Evolutionary conservation across 345 rosid genomes (phyloP).

Genomic region (Populus tremula): DNA sequence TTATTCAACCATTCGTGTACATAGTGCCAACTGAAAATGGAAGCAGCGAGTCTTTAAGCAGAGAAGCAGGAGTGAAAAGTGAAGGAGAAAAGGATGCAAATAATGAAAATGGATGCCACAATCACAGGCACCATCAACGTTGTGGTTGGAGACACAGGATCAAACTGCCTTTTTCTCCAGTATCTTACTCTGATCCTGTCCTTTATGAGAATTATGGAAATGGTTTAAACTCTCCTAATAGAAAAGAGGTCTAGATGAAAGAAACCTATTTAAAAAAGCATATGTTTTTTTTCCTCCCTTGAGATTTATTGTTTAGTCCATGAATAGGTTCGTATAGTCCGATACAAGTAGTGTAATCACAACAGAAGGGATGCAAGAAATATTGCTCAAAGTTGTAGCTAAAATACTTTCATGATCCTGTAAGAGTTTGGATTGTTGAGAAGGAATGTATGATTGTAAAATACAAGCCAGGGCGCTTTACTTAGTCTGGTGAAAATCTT

Average conservation of each 20-base stretch:
- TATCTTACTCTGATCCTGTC: constrained; percentile 42
- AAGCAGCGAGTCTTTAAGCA: constrained; percentile 6
- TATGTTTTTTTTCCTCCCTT: background rate
- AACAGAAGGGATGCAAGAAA: background rate
- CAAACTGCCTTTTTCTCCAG: constrained; percentile 23
- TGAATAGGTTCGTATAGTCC: background rate
- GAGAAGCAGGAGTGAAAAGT: background rate
- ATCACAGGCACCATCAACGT: background rate
- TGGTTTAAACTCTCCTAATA: constrained; percentile 14
- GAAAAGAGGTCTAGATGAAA: background rate
- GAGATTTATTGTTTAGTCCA: background rate
- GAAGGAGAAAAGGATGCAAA: constrained; percentile 16
- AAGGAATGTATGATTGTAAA: too few relatives aligned
- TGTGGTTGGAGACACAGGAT: constrained; percentile 24
- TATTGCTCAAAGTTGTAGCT: background rate
- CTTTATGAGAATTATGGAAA: constrained; percentile 25
- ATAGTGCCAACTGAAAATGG: constrained; percentile 37
- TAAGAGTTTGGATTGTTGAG: too few relatives aligned
- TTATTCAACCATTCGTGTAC: constrained; percentile 42
- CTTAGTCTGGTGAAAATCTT: background rate
- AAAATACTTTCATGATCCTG: background rate
- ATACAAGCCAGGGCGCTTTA: background rate
- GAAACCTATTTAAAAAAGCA: background rate
- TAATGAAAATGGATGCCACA: constrained; percentile 7
- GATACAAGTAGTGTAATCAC: background rate